Evolutionary conservation across 129 eudicot genomes (phyloP).

Genomic region (Chrysanthemum lavandulifolium): DNA sequence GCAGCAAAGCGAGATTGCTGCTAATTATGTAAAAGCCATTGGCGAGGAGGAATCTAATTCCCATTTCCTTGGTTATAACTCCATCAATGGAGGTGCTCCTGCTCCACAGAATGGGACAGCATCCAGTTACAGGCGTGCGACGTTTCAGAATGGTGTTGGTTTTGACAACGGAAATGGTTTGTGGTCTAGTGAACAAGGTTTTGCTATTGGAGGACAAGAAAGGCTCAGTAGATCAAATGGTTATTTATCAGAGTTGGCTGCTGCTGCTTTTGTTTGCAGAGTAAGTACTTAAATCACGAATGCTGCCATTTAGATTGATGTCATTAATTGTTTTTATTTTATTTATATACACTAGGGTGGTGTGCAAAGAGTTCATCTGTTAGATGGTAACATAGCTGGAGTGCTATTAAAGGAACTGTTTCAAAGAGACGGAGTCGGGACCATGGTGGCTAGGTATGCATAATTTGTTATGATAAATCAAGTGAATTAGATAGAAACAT

Average conservation of each 20-base stretch:
- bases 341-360: conserved; percentile 67
- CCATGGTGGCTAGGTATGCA: conserved; percentile 96
- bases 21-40: conserved; percentile 87
- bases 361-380: conserved; percentile 88
- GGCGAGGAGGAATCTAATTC: conserved; percentile 53
- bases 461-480: neutral
- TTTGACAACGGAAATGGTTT: conserved; percentile 84
- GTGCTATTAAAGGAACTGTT: conserved; percentile 83
- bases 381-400: conserved; percentile 88
- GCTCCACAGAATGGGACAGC: conserved; percentile 38
- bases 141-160: conserved; percentile 91
- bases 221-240: conserved; percentile 73
- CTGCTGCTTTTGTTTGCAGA: conserved; percentile 97
- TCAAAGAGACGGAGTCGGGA: conserved; percentile 97
- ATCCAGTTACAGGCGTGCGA: conserved; percentile 44
- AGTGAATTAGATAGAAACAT: neutral
- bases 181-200: conserved; percentile 93
- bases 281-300: conserved; percentile 39
- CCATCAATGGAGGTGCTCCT: conserved; percentile 21
- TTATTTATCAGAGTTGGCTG: conserved; percentile 92
- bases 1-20: conserved; percentile 90
- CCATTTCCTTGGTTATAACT: conserved; percentile 22
- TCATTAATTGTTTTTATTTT: neutral
- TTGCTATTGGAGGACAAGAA: conserved; percentile 95
- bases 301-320: neutral